Base-by-base conservation (phyloP, 1,284 basidiomycete genomes). In the Pisolithus thermaeus region DNA sequence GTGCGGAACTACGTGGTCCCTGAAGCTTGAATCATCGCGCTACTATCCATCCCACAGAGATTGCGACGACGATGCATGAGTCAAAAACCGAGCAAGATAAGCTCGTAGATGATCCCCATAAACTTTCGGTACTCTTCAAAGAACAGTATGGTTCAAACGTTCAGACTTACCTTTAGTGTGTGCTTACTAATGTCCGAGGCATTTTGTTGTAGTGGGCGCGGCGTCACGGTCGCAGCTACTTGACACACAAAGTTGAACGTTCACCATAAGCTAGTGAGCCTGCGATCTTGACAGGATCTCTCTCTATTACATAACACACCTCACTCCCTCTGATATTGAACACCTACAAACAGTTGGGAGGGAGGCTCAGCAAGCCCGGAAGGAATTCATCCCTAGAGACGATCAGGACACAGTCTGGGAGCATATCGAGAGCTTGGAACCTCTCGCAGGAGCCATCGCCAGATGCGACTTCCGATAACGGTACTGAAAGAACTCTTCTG, bases 401-500 rank as follows among this genome's bases (percentile, higher is more conserved):
- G 92, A 98, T 63, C 81, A 94, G 59, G 76, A 81, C 32, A 70
- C 72, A 16, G 83, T 84, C 9, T 98, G 94, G 93, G 65, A 79
- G 0, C 78, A 90, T 61, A 62, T 97, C 41, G 80, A 79, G 56
- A 72, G 66, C 7, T 60, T 84, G 22, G 47, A 58, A 56, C 52
- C 56, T 28, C 55, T 72, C 20, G 51, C 42, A 28, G 61, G 52
- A 18, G 20, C 58, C 25, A 59, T 49, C 30, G 76, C 78, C 46
- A 75, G 87, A 7, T 75, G 96, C 16, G 96, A 99, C 67, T 86
- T 98, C 55, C 28, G 96, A 98, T 67, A 98, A 98, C 64, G 84
- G 92, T 87, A 59, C 3, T 62, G 49, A 16, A 14, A 18, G 18
- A 27, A 48, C 46, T 22, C 43, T 7, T 8, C n/a, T 16, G 3